Evolutionary conservation across 192 early-diverging fungal genomes (phyloP).

Genomic region (Coemansia sp.): DNA sequence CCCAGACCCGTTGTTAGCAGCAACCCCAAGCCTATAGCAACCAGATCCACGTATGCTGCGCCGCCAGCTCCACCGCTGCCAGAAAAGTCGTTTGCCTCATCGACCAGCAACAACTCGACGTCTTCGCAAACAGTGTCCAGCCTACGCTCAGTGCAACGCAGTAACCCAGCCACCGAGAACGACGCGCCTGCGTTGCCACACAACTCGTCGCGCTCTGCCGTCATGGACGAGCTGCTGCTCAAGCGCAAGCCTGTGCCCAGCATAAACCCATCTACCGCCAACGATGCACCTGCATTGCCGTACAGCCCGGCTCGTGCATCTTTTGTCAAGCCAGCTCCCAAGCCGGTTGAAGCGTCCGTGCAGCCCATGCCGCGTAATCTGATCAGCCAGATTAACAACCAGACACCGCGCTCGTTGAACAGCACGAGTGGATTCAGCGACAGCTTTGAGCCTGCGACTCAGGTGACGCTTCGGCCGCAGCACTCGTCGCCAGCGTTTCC

Average conservation of each 20-base stretch:
- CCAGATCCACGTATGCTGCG: background rate
- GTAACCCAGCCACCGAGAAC: conserved; percentile 28
- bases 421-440: conserved; percentile 26
- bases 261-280: conserved; percentile 9
- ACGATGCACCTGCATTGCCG: conserved; percentile 23
- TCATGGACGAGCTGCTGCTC: background rate
- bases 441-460: conserved; percentile 28
- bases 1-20: too few species aligned
- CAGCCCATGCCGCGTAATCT: conserved; percentile 31
- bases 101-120: background rate
- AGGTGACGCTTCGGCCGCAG: conserved; percentile 4
- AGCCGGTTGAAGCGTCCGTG: conserved; percentile 16
- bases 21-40: background rate
- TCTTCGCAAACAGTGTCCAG: background rate
- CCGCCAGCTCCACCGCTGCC: conserved; percentile 1
- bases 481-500: conserved; percentile 5
- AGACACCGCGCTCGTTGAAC: background rate
- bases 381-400: conserved; percentile 31
- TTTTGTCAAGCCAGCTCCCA: background rate
- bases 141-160: background rate
- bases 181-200: conserved; percentile 35
- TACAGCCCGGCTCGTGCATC: conserved; percentile 6
- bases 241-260: background rate
- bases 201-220: conserved; percentile 11
- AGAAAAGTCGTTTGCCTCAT: background rate